Base-by-base conservation (phyloP, 768 basidiomycete genomes). In the Termitomyces titanicus region DNA sequence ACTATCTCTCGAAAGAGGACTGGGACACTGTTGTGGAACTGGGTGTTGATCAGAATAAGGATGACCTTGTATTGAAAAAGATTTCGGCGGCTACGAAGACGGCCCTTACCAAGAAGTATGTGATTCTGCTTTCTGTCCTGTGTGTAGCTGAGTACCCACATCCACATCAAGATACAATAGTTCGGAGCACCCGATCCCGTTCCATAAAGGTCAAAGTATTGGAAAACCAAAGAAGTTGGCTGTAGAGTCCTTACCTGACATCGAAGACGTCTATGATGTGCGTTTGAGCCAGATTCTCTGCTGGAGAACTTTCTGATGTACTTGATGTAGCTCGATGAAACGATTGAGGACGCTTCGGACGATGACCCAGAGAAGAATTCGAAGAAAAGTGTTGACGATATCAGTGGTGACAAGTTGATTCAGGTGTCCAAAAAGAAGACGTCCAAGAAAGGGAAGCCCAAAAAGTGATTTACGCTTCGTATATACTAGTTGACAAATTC, bases 11-110 rank as follows among this genome's bases (percentile, higher is more conserved):
- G 3, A 91, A 89, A 60, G 97, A 98, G 27, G 96, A 98, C 64
- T 98, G 95, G 96, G 97, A 99, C 63, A 87, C 93, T 10, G 78
- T 98, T 50, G 82, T 98, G 51, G 96, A 98, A 67, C 80, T 99
- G 9, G 97, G 96, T 0, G 81, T 99, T 8, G 97, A 84, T 54
- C 79, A 88, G 6, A 80, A 85, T 65, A 83, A 81, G 55, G 91
- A 92, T 47, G 89, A 89, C 0, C 6, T 73, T 1, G 79, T 96
- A 11, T 71, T 90, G 63, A 97, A 96, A 76, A 89, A 88, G 72
- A 92, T 99, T 29, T 74, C 91, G 0, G 63, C 87, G 0, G 82
- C 88, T 0, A 87, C 88, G 43, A 99, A 99, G 75, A 72, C 88
- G 0, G 74, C 88, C 0, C 86, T 99, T 58, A 98, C 97, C 1